Conservation (phyloP, 176 grass and related monocot genomes). For the Zizania latifolia region DNA sequence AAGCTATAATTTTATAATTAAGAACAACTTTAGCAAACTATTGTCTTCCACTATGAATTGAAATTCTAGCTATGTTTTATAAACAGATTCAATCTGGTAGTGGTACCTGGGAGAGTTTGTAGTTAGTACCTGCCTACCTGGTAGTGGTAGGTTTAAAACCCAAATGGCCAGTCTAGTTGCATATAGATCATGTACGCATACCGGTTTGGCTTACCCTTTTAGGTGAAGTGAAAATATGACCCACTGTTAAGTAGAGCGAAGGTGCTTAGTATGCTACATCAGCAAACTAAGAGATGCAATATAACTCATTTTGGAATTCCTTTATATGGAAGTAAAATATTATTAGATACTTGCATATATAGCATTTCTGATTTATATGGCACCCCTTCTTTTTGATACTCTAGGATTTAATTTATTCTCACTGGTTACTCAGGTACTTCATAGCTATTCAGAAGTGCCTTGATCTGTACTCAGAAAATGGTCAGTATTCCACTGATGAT, state of each 20-base stretch:
- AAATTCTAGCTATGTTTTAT: not conserved
- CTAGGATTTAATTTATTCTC: not conserved
- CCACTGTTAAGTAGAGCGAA: not conserved
- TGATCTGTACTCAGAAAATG: slow-evolving; percentile 75
- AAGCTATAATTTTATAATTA: not conserved
- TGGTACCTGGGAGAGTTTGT: not conserved
- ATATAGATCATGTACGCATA: not conserved
- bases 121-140: not conserved
- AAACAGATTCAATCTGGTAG: too few species aligned
- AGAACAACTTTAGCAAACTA: not conserved
- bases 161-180: not conserved
- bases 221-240: not conserved
- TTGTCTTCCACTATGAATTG: not conserved
- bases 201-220: not conserved
- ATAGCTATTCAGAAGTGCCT: slow-evolving; percentile 89
- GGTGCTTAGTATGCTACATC: not conserved
- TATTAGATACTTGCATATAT: not conserved
- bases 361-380: not conserved
- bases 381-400: slow-evolving; percentile 2
- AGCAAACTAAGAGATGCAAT: not conserved
- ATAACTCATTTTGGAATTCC: slow-evolving; percentile 5
- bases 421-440: slow-evolving; percentile 61
- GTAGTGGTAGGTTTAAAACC: not conserved
- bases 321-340: not conserved
- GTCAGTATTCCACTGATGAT: slow-evolving; percentile 67